phyloP scores from a whole-genome alignment of 1,284 basidiomycete genomes.

The Tilletia caries region DNA sequence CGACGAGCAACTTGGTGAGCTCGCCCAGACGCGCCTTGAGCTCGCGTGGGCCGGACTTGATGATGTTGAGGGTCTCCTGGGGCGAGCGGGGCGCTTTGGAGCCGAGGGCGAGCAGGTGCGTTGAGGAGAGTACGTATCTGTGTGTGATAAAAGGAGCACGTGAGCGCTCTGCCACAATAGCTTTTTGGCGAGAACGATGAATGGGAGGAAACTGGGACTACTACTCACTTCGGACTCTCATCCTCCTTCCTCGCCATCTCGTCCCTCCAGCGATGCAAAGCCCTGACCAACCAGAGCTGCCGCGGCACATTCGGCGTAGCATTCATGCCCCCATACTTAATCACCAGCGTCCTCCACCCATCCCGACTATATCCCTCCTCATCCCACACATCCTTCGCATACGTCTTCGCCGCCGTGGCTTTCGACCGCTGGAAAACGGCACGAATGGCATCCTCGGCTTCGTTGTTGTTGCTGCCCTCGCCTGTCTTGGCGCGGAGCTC shows the following conservation, averaged over 20 bases:
- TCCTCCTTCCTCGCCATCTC: conserved; percentile 75
- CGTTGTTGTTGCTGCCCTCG: conserved; percentile 20
- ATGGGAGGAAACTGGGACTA: conserved; percentile 10
- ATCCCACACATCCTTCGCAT: conserved; percentile 52
- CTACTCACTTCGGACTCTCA: conserved; percentile 65
- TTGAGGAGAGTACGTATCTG: conserved; percentile 33
- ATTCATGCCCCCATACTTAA: conserved; percentile 28
- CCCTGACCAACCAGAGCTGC: conserved; percentile 64
- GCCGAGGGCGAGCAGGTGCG: conserved; percentile 38
- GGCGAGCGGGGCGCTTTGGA: conserved; percentile 35
- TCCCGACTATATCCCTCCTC: conserved; percentile 36
- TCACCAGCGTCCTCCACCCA: conserved; percentile 47
- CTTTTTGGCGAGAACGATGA: no score
- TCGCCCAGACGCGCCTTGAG: conserved; percentile 36
- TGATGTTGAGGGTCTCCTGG: conserved; percentile 28
- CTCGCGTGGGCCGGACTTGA: conserved; percentile 26
- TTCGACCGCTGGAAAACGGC: conserved; percentile 45
- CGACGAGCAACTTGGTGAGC: conserved; percentile 29
- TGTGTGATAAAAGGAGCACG: neutral
- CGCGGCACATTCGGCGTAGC: conserved; percentile 36
- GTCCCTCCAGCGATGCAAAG: conserved; percentile 83
- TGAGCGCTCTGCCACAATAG: no score
- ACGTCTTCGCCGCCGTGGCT: conserved; percentile 39
- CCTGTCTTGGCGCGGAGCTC: conserved; percentile 62
- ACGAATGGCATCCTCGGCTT: conserved; percentile 54